Evolutionary conservation across 1,139 yeast genomes (phyloP).

Genomic region (Debaryomyces sp.): DNA sequence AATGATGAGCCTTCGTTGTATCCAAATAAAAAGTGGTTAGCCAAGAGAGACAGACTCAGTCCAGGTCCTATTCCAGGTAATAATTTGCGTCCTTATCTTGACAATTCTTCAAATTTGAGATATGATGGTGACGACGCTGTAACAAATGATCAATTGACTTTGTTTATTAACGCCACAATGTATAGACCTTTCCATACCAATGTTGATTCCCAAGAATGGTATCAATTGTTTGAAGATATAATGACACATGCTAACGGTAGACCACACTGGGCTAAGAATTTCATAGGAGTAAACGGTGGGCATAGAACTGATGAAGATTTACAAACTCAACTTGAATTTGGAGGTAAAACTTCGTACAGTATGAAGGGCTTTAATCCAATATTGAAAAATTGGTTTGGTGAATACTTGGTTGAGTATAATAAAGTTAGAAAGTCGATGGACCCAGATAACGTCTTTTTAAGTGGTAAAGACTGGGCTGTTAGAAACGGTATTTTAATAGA

Average conservation of each 20-base stretch:
- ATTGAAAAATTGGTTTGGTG: conserved; percentile 81
- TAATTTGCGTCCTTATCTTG: conserved; percentile 76
- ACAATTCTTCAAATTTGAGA: conserved; percentile 70
- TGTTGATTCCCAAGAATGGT: conserved; percentile 82
- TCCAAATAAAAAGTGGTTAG: conserved; percentile 45
- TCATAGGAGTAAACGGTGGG: conserved; percentile 62
- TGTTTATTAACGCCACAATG: conserved; percentile 92
- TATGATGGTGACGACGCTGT: conserved; percentile 54
- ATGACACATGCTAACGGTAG: conserved; percentile 81
- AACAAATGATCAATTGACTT: conserved; percentile 77
- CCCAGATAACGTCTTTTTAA: conserved; percentile 79
- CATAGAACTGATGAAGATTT: conserved; percentile 42
- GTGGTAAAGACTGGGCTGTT: conserved; percentile 76
- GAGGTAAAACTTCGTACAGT: conserved; percentile 61
- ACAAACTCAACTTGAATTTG: conserved; percentile 39
- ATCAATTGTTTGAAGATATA: conserved; percentile 75
- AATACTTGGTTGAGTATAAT: conserved; percentile 62
- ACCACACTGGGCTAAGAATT: conserved; percentile 99
- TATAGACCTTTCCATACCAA: conserved; percentile 85
- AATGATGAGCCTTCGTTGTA: conserved; percentile 48
- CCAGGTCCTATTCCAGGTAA: conserved; percentile 86
- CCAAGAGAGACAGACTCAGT: conserved; percentile 37
- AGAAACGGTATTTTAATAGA: conserved; percentile 70
- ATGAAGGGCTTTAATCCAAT: conserved; percentile 80
- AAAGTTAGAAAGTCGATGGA: conserved; percentile 66